Percentiles rank a stretch among this genome's conserved stretches.
phyloP scores from a whole-genome alignment of 371 early-diverging fungal genomes.

The Mortierella sp. region DNA sequence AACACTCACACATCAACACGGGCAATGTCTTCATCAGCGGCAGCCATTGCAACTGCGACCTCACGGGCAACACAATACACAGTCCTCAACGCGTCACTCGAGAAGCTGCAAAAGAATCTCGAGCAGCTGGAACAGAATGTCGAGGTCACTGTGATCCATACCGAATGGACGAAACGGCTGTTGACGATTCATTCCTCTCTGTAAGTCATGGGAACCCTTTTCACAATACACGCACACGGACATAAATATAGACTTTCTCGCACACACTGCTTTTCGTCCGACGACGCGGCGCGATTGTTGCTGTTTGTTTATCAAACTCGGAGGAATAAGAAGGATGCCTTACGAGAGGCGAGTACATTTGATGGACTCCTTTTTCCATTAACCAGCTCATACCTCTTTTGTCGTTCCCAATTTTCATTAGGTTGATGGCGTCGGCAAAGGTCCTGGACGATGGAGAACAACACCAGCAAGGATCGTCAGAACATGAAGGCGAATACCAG shows the following conservation, averaged over 20 bases:
- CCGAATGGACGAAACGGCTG: conserved; percentile 50
- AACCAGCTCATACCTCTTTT: too few relatives aligned
- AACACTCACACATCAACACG: neutral
- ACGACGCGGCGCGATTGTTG: too few relatives aligned
- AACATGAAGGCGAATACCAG: conserved; percentile 8
- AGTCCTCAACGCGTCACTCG: conserved; percentile 49
- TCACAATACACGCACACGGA: too few relatives aligned
- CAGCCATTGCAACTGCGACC: conserved; percentile 17
- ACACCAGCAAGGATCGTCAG: conserved; percentile 14
- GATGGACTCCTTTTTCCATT: too few relatives aligned
- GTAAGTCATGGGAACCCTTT: conserved; percentile 16
- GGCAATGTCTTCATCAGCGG: conserved; percentile 24
- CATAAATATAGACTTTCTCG: too few relatives aligned
- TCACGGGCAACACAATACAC: conserved; percentile 52
- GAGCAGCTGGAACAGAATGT: conserved; percentile 44
- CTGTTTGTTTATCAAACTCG: too few relatives aligned
- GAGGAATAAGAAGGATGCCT: too few relatives aligned
- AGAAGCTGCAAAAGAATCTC: conserved; percentile 47
- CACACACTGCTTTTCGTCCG: too few relatives aligned
- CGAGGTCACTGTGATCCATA: conserved; percentile 40
- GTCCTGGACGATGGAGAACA: conserved; percentile 27
- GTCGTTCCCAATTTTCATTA: neutral
- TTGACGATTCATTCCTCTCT: conserved; percentile 44
- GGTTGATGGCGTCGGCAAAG: conserved; percentile 35
- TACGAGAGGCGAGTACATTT: too few relatives aligned